Conservation (phyloP, 2,329 filamentous ascomycete genomes). For the Exophiala dermatitidis region DNA sequence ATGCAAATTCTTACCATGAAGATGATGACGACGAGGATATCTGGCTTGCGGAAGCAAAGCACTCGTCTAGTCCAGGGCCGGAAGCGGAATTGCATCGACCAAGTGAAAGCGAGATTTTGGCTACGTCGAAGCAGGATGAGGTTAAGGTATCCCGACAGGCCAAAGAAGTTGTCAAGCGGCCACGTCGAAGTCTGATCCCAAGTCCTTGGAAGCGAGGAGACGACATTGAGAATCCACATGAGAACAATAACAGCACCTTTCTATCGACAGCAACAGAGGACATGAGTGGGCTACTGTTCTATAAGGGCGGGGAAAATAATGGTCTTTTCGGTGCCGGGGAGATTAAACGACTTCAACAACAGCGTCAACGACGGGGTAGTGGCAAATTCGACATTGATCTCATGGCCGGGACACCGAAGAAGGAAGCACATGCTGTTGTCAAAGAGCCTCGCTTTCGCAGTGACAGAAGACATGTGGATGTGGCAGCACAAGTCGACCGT, state of each 20-base stretch:
- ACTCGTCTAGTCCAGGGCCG: slow-evolving; percentile 34
- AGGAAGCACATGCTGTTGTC: neutral
- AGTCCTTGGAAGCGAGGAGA: slow-evolving; percentile 32
- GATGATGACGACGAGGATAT: slow-evolving; percentile 40
- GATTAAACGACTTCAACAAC: slow-evolving; percentile 9
- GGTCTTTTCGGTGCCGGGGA: slow-evolving; percentile 19
- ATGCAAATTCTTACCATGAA: slow-evolving; percentile 10
- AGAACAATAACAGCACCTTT: slow-evolving; percentile 18
- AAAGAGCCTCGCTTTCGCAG: neutral
- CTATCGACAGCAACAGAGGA: slow-evolving; percentile 17
- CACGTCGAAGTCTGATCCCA: slow-evolving; percentile 26
- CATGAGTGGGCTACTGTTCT: slow-evolving; percentile 20
- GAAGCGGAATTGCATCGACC: slow-evolving; percentile 6
- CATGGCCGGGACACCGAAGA: slow-evolving; percentile 19
- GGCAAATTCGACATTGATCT: slow-evolving; percentile 23
- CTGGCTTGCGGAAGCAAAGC: slow-evolving; percentile 38
- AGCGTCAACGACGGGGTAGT: slow-evolving; percentile 13
- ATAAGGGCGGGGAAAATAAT: slow-evolving; percentile 13
- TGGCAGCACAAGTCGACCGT: no score
- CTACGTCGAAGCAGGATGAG: no score
- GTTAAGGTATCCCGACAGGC: neutral
- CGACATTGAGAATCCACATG: slow-evolving; percentile 20
- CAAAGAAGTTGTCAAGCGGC: slow-evolving; percentile 22
- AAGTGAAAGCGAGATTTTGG: neutral
- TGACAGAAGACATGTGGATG: no score